Conservation (phyloP, 345 rosid species). For the Salix koriyanagi region DNA sequence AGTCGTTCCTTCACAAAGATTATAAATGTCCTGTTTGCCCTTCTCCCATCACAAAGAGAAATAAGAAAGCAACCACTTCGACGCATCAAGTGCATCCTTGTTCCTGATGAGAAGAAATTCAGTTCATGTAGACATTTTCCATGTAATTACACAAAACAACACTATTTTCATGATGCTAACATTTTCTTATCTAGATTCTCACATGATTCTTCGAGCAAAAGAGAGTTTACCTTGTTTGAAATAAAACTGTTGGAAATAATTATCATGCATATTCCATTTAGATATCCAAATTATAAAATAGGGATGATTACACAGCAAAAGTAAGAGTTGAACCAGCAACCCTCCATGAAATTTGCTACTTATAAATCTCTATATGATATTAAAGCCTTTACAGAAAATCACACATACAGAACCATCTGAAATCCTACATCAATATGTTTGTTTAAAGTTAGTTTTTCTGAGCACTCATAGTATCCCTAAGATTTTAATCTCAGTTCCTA, state of each 20-base stretch:
- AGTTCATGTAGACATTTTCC: slow-evolving; percentile 5
- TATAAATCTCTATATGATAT: neutral
- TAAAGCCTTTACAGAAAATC: too few species aligned
- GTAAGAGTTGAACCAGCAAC: neutral
- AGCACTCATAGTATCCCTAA: neutral
- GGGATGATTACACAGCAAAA: neutral
- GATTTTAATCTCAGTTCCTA: neutral
- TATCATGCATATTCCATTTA: neutral
- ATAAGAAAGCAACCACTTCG: slow-evolving; percentile 54
- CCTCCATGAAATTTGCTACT: neutral
- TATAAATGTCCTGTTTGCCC: slow-evolving; percentile 80
- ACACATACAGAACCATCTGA: neutral
- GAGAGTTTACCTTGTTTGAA: too few species aligned
- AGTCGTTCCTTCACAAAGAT: too few species aligned
- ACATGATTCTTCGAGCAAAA: neutral
- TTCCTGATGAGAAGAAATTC: slow-evolving; percentile 47
- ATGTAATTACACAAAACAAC: neutral
- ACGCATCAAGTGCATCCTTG: slow-evolving; percentile 49
- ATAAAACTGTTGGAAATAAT: neutral
- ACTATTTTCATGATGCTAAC: neutral
- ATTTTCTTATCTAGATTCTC: neutral
- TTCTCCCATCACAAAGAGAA: slow-evolving; percentile 66
- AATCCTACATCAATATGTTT: neutral
- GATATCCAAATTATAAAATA: neutral
- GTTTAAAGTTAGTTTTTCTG: neutral